Conservation (phyloP, 176 grass and related monocot genomes). For the Zea luxurians region DNA sequence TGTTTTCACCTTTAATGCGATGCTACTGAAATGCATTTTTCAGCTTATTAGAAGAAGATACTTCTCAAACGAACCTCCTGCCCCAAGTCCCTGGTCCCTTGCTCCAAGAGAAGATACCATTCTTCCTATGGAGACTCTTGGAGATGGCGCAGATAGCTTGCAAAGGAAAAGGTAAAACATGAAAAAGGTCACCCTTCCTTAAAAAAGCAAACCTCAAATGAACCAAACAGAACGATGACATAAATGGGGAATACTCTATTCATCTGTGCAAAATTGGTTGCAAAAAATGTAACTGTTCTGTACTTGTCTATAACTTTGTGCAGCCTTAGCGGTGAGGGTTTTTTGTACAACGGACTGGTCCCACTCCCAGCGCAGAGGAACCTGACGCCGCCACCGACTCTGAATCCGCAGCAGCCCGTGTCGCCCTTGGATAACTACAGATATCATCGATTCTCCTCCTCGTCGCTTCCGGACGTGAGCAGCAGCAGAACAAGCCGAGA, state of each 20-base stretch:
- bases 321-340: conserved; percentile 60
- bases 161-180: conserved; percentile 65
- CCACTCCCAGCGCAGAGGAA: conserved; percentile 75
- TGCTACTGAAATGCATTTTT: conserved; percentile 37
- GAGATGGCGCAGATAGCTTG: conserved; percentile 58
- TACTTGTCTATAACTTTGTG: conserved; percentile 26
- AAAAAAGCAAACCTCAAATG: background rate
- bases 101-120: conserved; percentile 50
- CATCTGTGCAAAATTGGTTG: background rate
- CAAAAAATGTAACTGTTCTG: background rate
- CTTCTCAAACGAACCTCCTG: conserved; percentile 78
- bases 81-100: conserved; percentile 67
- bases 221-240: background rate
- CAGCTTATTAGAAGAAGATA: conserved; percentile 96
- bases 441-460: conserved; percentile 66
- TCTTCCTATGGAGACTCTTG: conserved; percentile 51
- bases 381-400: conserved; percentile 59
- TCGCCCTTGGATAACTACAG: conserved; percentile 52
- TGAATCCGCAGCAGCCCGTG: conserved; percentile 62
- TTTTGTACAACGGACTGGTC: conserved; percentile 49
- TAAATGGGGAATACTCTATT: background rate
- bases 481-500: conserved; percentile 53
- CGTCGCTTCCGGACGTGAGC: conserved; percentile 64
- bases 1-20: conserved; percentile 29
- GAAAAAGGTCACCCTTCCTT: background rate